A percentile compares a stretch with the other conserved stretches of the same genome.
Conservation (phyloP, 306 rosid species). For the Fragaria vesca region DNA sequence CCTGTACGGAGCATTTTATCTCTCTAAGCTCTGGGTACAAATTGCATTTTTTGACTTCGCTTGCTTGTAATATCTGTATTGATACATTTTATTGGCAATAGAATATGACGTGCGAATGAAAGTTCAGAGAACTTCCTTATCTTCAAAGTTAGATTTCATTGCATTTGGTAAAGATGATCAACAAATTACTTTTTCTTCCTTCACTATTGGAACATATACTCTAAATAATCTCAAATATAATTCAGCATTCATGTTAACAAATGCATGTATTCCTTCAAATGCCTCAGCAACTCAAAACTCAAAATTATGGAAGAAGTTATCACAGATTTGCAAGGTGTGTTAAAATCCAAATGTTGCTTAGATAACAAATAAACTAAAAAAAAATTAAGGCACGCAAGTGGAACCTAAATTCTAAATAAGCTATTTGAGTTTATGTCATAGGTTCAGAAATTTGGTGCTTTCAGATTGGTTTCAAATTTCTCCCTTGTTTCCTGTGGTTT, state of each 20-base stretch:
- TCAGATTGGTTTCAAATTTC: background rate
- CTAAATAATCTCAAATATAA: background rate
- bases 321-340: background rate
- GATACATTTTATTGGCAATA: background rate
- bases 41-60: background rate
- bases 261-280: background rate
- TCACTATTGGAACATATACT: background rate
- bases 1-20: background rate
- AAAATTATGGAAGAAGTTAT: background rate
- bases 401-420: background rate
- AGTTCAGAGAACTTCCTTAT: background rate
- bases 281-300: background rate
- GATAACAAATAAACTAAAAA: background rate
- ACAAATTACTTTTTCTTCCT: background rate
- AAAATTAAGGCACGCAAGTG: too few species aligned
- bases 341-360: background rate
- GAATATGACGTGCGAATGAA: background rate
- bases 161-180: background rate
- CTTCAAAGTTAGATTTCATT: background rate
- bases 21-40: background rate
- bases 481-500: background rate
- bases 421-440: background rate
- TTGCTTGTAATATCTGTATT: background rate
- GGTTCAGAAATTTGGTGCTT: background rate
- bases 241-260: background rate